Percentiles rank a stretch among this genome's conserved stretches.
Evolutionary conservation across 305 asterid species (phyloP).

Genomic region (Stenogyne calaminthoides): DNA sequence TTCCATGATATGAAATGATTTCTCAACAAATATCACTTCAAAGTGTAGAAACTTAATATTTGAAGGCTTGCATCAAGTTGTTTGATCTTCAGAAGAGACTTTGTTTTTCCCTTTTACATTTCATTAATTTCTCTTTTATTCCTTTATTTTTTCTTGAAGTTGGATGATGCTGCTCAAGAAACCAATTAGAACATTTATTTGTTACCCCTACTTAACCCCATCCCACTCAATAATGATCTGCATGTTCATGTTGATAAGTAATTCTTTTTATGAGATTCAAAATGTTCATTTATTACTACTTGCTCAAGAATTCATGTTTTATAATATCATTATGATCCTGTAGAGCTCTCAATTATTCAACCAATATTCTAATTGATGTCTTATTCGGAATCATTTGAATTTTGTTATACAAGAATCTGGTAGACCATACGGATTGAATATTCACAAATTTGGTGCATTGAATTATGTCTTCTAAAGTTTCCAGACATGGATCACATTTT

Average conservation of each 20-base stretch:
- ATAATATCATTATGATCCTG: constrained; percentile 8
- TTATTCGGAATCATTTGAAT: background rate
- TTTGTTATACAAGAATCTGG: constrained; percentile 1
- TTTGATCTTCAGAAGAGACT: constrained; percentile 8
- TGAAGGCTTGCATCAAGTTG: background rate
- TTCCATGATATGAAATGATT: background rate
- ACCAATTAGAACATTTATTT: background rate
- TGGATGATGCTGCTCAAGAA: constrained; percentile 5
- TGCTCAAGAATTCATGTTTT: constrained; percentile 3
- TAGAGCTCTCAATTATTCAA: background rate
- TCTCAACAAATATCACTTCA: background rate
- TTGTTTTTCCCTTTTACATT: background rate
- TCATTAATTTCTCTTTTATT: background rate
- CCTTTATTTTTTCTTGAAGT: background rate
- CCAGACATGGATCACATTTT: constrained; percentile 3
- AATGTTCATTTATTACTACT: background rate
- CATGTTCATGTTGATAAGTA: constrained; percentile 2
- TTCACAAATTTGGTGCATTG: background rate
- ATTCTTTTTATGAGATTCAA: constrained; percentile 6
- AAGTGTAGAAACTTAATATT: constrained; percentile 1
- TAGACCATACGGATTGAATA: constrained; percentile 4
- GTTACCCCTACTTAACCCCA: background rate
- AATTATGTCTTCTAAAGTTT: constrained; percentile 8
- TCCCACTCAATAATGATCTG: background rate
- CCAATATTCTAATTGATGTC: background rate